Evolutionary conservation across 2,329 filamentous ascomycete species (phyloP).

Genomic region (Erysiphe neolycopersici): DNA sequence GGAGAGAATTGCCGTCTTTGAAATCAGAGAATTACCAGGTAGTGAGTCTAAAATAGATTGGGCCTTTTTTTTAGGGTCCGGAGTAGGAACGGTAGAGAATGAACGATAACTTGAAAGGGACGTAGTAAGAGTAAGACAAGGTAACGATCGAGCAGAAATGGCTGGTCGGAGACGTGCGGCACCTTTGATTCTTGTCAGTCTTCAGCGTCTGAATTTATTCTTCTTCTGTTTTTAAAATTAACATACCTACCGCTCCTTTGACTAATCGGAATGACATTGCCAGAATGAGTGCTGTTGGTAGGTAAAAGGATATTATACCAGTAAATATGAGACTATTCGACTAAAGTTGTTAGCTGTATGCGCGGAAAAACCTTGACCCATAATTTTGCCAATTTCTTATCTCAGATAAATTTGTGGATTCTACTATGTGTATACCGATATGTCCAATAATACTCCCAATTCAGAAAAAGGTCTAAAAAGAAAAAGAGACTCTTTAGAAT

Average conservation of each 20-base stretch:
- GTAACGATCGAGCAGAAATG: constrained; percentile 46
- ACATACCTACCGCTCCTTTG: constrained; percentile 73
- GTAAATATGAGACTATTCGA: too few relatives aligned
- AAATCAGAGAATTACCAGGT: constrained; percentile 73
- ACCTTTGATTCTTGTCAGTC: constrained; percentile 17
- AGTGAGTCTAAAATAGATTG: constrained; percentile 84
- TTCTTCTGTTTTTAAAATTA: background rate
- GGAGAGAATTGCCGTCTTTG: constrained; percentile 93
- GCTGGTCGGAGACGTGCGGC: constrained; percentile 72
- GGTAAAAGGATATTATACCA: too few relatives aligned
- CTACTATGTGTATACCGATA: background rate
- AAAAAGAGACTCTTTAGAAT: constrained; percentile 25
- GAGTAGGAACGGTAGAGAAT: constrained; percentile 50
- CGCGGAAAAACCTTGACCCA: background rate
- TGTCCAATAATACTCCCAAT: background rate
- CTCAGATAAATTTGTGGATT: too few relatives aligned
- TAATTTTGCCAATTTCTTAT: too few relatives aligned
- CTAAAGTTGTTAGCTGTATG: background rate
- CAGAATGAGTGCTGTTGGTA: background rate
- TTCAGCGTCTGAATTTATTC: constrained; percentile 6
- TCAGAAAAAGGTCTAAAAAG: constrained; percentile 12
- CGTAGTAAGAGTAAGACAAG: constrained; percentile 40
- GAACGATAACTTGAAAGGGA: constrained; percentile 38
- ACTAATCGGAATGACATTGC: constrained; percentile 87
- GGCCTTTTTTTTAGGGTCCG: constrained; percentile 91